Evolutionary conservation across 371 early-diverging fungal genomes (phyloP).

Genomic region (Chytridium lagenaria): DNA sequence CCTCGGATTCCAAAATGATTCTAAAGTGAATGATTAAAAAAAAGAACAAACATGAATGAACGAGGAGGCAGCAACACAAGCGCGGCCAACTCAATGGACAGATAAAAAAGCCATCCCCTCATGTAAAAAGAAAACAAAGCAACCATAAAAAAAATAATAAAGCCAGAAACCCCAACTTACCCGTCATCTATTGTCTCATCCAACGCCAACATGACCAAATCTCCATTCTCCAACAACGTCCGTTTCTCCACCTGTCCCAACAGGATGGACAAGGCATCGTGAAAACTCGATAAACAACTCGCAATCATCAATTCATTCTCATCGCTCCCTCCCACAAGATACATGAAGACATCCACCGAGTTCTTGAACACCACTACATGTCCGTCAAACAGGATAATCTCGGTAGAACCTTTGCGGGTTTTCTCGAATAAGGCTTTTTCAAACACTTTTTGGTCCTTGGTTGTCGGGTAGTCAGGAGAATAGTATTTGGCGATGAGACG

Average conservation of each 20-base stretch:
- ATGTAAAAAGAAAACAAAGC: neutral
- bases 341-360: conserved; percentile 86
- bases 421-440: conserved; percentile 92
- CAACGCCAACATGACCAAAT: conserved; percentile 86
- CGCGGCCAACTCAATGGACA: too few species aligned
- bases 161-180: conserved; percentile 52
- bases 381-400: conserved; percentile 89
- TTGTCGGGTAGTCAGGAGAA: conserved; percentile 57
- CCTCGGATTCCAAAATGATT: conserved; percentile 85
- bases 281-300: conserved; percentile 78
- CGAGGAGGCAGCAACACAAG: too few species aligned
- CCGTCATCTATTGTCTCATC: conserved; percentile 98
- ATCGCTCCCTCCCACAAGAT: conserved; percentile 88
- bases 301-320: conserved; percentile 93
- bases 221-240: conserved; percentile 86
- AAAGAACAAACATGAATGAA: too few species aligned
- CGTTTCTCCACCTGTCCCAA: conserved; percentile 92
- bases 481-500: conserved; percentile 92
- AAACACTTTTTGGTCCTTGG: conserved; percentile 90
- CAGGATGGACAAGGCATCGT: conserved; percentile 83
- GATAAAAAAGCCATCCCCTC: too few species aligned
- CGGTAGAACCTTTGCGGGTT: conserved; percentile 65
- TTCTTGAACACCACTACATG: conserved; percentile 87
- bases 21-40: conserved; percentile 30
- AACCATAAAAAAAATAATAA: neutral